phyloP scores from a whole-genome alignment of 176 grass and related monocot genomes.

The Alopecurus myosuroides region DNA sequence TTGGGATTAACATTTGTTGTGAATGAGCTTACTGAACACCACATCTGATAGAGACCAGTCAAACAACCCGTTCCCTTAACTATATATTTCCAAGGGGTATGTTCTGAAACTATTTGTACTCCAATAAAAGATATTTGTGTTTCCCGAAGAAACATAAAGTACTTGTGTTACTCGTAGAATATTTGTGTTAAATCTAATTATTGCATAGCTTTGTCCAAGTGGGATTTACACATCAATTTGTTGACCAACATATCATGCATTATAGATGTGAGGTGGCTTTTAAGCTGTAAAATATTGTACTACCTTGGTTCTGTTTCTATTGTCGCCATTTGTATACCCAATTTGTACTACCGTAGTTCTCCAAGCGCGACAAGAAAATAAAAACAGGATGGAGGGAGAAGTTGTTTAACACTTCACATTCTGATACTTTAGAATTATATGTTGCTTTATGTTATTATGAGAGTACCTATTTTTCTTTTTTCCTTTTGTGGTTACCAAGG shows the following conservation, averaged over 20 bases:
- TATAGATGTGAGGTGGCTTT: neutral
- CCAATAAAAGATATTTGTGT: neutral
- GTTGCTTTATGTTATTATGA: too few species aligned
- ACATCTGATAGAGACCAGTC: conserved; percentile 27
- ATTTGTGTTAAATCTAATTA: neutral
- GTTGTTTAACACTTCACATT: too few species aligned
- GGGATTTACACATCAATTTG: neutral
- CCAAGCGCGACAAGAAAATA: too few species aligned
- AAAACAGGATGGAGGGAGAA: too few species aligned
- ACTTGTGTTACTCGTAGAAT: neutral
- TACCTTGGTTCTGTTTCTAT: too few species aligned
- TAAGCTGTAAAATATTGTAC: neutral
- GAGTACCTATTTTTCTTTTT: neutral
- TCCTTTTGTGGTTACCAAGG: neutral
- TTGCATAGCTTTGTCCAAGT: neutral
- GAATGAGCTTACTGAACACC: conserved; percentile 35
- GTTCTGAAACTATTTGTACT: neutral
- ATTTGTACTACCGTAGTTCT: too few species aligned
- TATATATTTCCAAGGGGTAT: conserved; percentile 53
- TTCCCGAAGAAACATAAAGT: neutral
- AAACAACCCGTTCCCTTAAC: conserved; percentile 35
- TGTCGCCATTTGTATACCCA: too few species aligned
- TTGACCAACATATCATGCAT: neutral
- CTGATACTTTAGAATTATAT: too few species aligned
- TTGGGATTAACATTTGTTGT: conserved; percentile 41